Percentiles rank a stretch among this genome's conserved stretches.
These are phyloP conservation scores for Claviceps digitariae DNA, from an alignment of 2,329 filamentous ascomycete genomes.

Conservation along the genomic window DNA sequence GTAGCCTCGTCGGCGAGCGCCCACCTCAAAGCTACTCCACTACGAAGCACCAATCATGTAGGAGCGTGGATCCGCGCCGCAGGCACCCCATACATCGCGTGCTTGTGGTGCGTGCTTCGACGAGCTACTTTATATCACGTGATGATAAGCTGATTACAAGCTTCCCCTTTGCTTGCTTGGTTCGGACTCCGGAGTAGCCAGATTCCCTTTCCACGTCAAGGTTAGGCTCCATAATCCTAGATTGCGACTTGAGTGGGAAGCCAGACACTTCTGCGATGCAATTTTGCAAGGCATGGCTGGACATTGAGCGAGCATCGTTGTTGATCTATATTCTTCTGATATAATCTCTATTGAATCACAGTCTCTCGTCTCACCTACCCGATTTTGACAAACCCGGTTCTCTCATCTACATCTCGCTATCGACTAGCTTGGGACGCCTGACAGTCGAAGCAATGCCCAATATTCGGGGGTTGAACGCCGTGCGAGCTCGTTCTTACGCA, in stretches of 20 bases:
- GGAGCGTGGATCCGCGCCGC: not conserved
- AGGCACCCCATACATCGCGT: no score
- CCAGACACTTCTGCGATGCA: not conserved
- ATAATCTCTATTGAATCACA: no score
- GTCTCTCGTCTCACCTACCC: not conserved
- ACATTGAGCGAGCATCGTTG: not conserved
- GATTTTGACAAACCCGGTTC: not conserved
- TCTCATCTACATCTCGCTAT: not conserved
- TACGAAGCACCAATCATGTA: not conserved
- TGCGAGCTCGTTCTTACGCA: slow-evolving; percentile 66
- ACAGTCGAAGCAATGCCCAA: slow-evolving; percentile 6
- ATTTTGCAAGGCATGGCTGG: not conserved
- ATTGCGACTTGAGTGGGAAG: not conserved
- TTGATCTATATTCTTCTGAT: not conserved
- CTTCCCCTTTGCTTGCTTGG: not conserved
- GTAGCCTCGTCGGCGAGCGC: no score
- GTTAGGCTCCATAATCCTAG: not conserved
- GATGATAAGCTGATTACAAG: not conserved
- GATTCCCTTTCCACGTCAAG: not conserved
- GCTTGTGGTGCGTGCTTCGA: no score
- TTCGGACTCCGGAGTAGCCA: not conserved
- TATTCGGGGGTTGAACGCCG: slow-evolving; percentile 46
- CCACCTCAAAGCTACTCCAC: not conserved
- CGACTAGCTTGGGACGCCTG: not conserved
- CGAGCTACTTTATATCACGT: not conserved